Percentiles rank a stretch among this genome's conserved stretches.
Conservation (phyloP, 176 grass and related monocot genomes). For the Carex cristatella region DNA sequence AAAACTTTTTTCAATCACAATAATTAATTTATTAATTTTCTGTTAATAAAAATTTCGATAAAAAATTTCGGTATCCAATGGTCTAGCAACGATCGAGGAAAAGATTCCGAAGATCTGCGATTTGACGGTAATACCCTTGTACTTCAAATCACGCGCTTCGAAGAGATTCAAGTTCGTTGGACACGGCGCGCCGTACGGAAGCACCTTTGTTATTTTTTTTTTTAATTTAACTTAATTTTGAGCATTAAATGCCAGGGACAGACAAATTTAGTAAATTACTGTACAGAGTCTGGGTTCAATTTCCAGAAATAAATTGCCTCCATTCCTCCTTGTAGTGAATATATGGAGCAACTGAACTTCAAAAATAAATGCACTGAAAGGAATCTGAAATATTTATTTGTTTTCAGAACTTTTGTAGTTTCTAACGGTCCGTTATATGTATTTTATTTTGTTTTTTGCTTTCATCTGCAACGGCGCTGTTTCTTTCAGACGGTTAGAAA, state of each 20-base stretch:
- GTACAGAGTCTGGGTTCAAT: neutral
- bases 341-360: neutral
- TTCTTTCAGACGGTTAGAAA: neutral
- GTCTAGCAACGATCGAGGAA: neutral
- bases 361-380: neutral
- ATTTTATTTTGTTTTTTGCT: neutral
- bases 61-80: neutral
- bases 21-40: too few relatives aligned
- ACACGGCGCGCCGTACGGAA: conserved; percentile 1
- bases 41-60: too few relatives aligned
- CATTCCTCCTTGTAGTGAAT: neutral
- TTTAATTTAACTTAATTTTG: neutral
- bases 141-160: neutral
- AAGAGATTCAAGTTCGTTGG: neutral
- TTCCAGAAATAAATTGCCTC: neutral
- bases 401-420: neutral
- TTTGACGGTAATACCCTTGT: neutral
- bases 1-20: too few relatives aligned
- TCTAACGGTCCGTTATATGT: neutral
- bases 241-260: neutral
- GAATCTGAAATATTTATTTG: neutral
- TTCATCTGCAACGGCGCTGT: neutral
- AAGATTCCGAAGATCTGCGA: neutral
- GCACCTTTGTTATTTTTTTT: neutral
- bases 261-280: neutral